Conservation (phyloP, 768 basidiomycete species). For the Agaricus subrufescens region DNA sequence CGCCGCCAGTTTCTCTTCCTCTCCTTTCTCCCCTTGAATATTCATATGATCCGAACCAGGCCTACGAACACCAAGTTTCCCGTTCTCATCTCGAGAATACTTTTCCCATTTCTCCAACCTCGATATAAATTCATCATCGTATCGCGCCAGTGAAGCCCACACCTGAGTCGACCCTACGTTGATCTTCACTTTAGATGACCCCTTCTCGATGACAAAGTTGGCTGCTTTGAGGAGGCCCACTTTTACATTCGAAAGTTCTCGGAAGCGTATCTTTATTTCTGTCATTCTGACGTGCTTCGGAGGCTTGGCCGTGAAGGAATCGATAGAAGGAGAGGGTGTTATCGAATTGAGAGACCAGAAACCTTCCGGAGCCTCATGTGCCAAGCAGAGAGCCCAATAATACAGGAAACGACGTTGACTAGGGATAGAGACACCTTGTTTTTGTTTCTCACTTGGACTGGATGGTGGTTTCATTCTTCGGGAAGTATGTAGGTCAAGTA, state of each 20-base stretch:
- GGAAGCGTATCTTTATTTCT: constrained; percentile 56
- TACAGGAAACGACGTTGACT: constrained; percentile 76
- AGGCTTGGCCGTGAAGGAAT: neutral
- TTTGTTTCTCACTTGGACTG: constrained; percentile 22
- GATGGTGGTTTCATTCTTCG: constrained; percentile 57
- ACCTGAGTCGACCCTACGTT: constrained; percentile 33
- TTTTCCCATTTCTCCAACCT: constrained; percentile 60
- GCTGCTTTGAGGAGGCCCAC: constrained; percentile 52
- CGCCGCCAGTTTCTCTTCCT: constrained; percentile 28
- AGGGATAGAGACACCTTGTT: constrained; percentile 73
- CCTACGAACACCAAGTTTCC: constrained; percentile 26
- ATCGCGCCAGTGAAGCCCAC: constrained; percentile 78
- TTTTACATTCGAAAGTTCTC: constrained; percentile 47
- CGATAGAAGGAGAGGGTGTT: constrained; percentile 3
- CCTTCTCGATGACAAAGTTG: constrained; percentile 36
- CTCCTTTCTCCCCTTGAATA: constrained; percentile 17
- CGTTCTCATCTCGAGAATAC: constrained; percentile 38
- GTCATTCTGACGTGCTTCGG: constrained; percentile 51
- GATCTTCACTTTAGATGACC: constrained; percentile 15
- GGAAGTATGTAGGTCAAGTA: constrained; percentile 66
- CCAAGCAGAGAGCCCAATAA: constrained; percentile 71
- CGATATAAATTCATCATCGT: constrained; percentile 66
- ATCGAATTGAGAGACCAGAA: constrained; percentile 34
- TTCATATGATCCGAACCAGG: constrained; percentile 24
- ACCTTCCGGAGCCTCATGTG: constrained; percentile 48